Evolutionary conservation across 2,329 filamentous ascomycete genomes (phyloP), one percentile per base, ranked within the genome.

Genomic region (Aspergillus novofumigatus): DNA sequence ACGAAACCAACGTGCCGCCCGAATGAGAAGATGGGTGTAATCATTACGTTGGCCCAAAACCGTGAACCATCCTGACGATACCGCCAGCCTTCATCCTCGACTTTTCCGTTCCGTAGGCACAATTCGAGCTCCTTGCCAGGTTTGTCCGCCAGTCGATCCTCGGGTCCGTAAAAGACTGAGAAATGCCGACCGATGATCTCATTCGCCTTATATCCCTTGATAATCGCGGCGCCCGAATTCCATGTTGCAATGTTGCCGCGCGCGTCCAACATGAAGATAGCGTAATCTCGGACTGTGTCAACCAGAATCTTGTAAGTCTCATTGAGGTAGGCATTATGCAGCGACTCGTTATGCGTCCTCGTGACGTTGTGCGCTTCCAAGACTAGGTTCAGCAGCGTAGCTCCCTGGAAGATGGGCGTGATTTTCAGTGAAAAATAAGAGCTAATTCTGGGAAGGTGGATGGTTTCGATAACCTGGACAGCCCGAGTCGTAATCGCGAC

Each of bases 1-100:
- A 80, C 80, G 59, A 83, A 86, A 11, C 83, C 83, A 9, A 85
- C 73, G 54, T 84, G 81, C 6, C 77, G 72, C 25, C 77, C 78
- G 53, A 78, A 74, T 49, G 79, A 79, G 65, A 81, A 82, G 35
- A 86, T 73, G 1, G 83, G 77, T 0, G 82, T 83, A 68, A 86
- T 83, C 64, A 83, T 76, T 28, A 85, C 82, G 60, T 85, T 85
- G 35, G 83, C 83, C 81, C 83, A 86, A 64, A 86, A 86, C 7
- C 76, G 77, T 6, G 74, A 77, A n/a, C 83, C 82, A 59, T 86
- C 82, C 60, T 83, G 81, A 26, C 80, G 78, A 62, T 82, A 81
- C 7, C 83, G 78, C 83, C 83, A 86, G 7, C 82, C 82, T 66
- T 86, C 82, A 59, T 86, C 82, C 65, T 86, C 81, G 17, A 83